Conservation (phyloP, 2,329 filamentous ascomycete genomes). For the Epichloe sibirici region DNA sequence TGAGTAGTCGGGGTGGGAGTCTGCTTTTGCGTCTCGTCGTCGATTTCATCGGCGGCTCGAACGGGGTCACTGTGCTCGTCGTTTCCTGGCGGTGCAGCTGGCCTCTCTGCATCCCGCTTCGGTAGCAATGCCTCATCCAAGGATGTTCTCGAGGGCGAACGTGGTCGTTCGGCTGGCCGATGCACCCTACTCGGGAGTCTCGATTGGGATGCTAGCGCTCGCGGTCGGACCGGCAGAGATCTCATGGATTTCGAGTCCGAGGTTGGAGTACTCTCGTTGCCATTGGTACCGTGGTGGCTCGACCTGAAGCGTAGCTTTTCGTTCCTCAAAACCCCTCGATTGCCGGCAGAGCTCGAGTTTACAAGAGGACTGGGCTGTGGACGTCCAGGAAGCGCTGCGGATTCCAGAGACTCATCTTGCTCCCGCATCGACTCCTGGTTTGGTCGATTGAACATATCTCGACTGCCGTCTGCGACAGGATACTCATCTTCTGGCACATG, state of each 20-base stretch:
- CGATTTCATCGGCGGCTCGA: background rate
- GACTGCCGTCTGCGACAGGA: conserved; percentile 30
- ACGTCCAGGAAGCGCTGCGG: conserved; percentile 34
- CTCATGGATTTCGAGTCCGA: conserved; percentile 16
- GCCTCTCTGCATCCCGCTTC: conserved; percentile 10
- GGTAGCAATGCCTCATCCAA: conserved; percentile 22
- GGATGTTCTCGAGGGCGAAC: conserved; percentile 18
- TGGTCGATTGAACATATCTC: conserved; percentile 25
- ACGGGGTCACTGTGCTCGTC: background rate
- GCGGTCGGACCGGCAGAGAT: conserved; percentile 15
- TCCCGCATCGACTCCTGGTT: conserved; percentile 10
- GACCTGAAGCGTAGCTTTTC: conserved; percentile 18
- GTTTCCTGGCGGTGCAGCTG: background rate
- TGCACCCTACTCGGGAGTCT: conserved; percentile 1
- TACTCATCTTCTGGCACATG: conserved; percentile 31
- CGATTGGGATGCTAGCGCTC: conserved; percentile 1
- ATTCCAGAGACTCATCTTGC: conserved; percentile 14
- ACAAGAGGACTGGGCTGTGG: conserved; percentile 39
- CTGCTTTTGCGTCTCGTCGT: background rate
- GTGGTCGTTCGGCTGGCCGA: conserved; percentile 9
- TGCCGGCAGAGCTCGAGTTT: conserved; percentile 39
- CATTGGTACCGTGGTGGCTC: conserved; percentile 32
- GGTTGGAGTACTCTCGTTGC: conserved; percentile 34
- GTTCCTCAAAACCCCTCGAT: conserved; percentile 22
- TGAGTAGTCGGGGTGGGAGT: background rate